Evolutionary conservation across 352 stramenopile genomes (phyloP), one percentile per base, ranked within the genome.

Genomic region (Blastocystis sp.): DNA sequence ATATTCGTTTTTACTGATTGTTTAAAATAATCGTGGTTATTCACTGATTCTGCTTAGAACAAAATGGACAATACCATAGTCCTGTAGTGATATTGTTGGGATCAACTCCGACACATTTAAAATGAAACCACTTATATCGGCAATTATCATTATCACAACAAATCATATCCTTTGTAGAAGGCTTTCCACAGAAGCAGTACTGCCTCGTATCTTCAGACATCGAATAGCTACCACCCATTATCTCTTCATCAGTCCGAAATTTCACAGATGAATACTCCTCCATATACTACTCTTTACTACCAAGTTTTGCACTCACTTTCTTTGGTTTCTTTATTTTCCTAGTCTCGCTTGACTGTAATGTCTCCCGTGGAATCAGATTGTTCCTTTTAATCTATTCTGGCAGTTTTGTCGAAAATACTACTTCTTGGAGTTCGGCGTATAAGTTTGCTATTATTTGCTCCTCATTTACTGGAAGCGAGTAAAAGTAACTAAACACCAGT

Each of bases 91-190:
- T 53, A 45, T 47, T 66, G 30, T 45, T n/a, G 20, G 73, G 73
- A 50, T 65, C 43, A 11, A 85, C 37, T 37, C 53, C 53, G 9
- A 89, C 78, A 34, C 78, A 89, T n/a, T 64, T 54, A 55, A 76
- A 89, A 24, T 89, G 78, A 45, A 89, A 89, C 78, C 78, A 89
- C 8, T 89, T 89, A 55, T 89, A 89, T 3, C 20, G 78, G 26
- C 78, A 89, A 24, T 89, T 89, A 47, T 56, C 39, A 53, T 89
- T 76, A 34, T 89, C 78, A 53, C 78, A 89, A 5, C 66, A 76
- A 43, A 89, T 89, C 78, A 89, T 89, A 37, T 85, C 73, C 37
- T 85, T 30, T 43, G 73, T 85, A 3, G 73, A 59, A 8, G 53
- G 53, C 39, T 69, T 56, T 30, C 55, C 20, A 18, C 73, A 85